Conservation (phyloP, 1,139 yeast genomes). For the Candida sp. region DNA sequence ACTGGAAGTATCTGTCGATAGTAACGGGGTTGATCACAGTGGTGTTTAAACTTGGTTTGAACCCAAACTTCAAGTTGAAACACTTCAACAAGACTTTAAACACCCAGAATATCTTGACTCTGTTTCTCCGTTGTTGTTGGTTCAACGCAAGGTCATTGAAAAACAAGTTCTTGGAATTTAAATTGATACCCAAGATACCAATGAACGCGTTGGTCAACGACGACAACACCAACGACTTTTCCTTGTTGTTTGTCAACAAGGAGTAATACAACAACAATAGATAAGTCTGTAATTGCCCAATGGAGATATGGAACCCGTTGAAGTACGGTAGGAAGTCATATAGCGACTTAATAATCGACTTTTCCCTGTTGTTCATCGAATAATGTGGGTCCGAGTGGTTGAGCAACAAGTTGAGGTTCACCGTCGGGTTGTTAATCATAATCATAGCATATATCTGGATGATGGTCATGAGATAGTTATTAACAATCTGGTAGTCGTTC, state of each 20-base stretch:
- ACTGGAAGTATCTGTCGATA: slow-evolving; percentile 49
- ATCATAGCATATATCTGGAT: slow-evolving; percentile 52
- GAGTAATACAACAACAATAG: slow-evolving; percentile 47
- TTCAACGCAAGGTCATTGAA: slow-evolving; percentile 48
- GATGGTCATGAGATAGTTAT: slow-evolving; percentile 51
- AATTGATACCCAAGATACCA: slow-evolving; percentile 51
- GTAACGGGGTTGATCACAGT: slow-evolving; percentile 56
- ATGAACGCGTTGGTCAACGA: slow-evolving; percentile 50
- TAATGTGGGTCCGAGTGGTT: slow-evolving; percentile 45
- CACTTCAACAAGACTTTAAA: slow-evolving; percentile 56
- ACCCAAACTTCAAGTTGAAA: slow-evolving; percentile 54
- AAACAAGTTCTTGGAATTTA: slow-evolving; percentile 48
- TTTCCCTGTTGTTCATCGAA: slow-evolving; percentile 19
- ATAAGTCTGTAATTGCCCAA: slow-evolving; percentile 46
- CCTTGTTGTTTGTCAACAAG: slow-evolving; percentile 49
- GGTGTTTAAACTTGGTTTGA: slow-evolving; percentile 51
- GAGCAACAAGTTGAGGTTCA: slow-evolving; percentile 43
- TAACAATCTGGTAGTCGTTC: slow-evolving; percentile 54
- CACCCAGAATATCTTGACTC: slow-evolving; percentile 67
- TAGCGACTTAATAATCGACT: slow-evolving; percentile 35
- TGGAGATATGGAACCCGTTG: slow-evolving; percentile 48
- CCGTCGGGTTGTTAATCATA: slow-evolving; percentile 51
- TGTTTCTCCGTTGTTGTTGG: slow-evolving; percentile 44
- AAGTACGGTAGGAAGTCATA: slow-evolving; percentile 53
- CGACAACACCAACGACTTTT: slow-evolving; percentile 46